Percentiles rank a stretch among this genome's conserved stretches.
Evolutionary conservation across 768 basidiomycete species (phyloP).

Genomic region (Macrolepiota dolichaula): DNA sequence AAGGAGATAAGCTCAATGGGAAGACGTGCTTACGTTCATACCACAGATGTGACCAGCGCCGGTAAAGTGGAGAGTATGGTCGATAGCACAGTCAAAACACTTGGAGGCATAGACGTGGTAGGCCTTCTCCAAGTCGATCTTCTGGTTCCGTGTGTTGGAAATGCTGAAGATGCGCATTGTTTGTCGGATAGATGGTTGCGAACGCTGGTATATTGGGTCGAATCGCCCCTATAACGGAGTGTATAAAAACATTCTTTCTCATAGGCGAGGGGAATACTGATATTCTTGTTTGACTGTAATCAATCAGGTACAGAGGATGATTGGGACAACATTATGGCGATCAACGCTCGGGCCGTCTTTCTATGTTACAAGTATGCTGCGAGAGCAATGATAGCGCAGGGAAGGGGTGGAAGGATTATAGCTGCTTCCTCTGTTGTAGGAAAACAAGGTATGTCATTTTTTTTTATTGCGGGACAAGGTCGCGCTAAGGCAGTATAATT

Average conservation of each 20-base stretch:
- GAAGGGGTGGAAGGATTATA: conserved; percentile 53
- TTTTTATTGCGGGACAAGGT: neutral
- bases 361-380: conserved; percentile 66
- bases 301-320: conserved; percentile 30
- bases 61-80: conserved; percentile 18
- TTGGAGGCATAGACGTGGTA: conserved; percentile 21
- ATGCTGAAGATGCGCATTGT: neutral
- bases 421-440: conserved; percentile 35
- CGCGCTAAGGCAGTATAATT: neutral
- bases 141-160: neutral
- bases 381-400: conserved; percentile 54
- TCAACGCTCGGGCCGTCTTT: conserved; percentile 58
- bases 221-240: neutral
- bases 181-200: conserved; percentile 6
- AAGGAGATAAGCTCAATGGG: conserved; percentile 14
- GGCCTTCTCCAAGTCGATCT: neutral
- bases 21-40: conserved; percentile 8
- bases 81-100: conserved; percentile 12
- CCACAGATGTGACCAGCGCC: conserved; percentile 18
- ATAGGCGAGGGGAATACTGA: neutral
- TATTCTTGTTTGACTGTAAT: neutral
- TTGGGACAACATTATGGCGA: conserved; percentile 38
- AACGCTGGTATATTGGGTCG: conserved; percentile 6
- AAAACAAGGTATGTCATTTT: conserved; percentile 20
- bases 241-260: neutral